Percentiles rank a stretch among this genome's conserved stretches.
phyloP scores from a whole-genome alignment of 306 rosid genomes.

The Vigna mungo region DNA sequence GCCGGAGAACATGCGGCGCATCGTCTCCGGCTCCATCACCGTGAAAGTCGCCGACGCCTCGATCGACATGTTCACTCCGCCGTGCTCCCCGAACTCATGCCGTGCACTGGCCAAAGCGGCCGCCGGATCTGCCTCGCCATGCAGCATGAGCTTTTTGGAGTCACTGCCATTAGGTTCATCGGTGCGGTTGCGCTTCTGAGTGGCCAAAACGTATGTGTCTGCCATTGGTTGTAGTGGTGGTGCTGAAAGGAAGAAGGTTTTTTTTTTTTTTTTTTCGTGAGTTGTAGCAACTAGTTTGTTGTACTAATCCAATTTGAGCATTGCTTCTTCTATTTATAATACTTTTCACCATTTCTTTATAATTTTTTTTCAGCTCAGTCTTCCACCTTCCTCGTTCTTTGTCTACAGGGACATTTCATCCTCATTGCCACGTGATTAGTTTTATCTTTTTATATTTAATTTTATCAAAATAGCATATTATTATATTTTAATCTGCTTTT shows the following conservation, averaged over 20 bases:
- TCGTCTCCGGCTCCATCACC: conserved; percentile 95
- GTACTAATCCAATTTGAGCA: background rate
- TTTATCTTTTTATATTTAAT: background rate
- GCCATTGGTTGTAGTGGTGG: conserved; percentile 44
- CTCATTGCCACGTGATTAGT: background rate
- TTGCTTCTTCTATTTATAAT: conserved; percentile 6
- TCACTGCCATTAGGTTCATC: conserved; percentile 34
- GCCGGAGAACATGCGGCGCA: conserved; percentile 88
- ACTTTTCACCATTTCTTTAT: background rate
- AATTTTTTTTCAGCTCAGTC: background rate
- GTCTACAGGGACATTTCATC: background rate
- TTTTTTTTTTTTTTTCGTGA: background rate
- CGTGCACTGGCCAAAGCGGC: conserved; percentile 75
- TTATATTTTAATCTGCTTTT: no score
- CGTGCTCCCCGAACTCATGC: conserved; percentile 97
- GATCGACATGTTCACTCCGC: conserved; percentile 99
- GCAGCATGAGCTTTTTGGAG: conserved; percentile 55
- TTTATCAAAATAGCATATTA: background rate
- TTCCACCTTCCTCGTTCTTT: background rate
- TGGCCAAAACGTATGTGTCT: conserved; percentile 48
- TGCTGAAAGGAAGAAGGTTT: background rate
- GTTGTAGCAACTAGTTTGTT: background rate
- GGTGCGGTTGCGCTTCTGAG: conserved; percentile 50
- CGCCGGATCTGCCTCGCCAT: conserved; percentile 56
- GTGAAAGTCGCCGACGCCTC: conserved; percentile 98